Base-by-base conservation (phyloP, 176 grass and related monocot genomes). In the Hordeum vulgare region DNA sequence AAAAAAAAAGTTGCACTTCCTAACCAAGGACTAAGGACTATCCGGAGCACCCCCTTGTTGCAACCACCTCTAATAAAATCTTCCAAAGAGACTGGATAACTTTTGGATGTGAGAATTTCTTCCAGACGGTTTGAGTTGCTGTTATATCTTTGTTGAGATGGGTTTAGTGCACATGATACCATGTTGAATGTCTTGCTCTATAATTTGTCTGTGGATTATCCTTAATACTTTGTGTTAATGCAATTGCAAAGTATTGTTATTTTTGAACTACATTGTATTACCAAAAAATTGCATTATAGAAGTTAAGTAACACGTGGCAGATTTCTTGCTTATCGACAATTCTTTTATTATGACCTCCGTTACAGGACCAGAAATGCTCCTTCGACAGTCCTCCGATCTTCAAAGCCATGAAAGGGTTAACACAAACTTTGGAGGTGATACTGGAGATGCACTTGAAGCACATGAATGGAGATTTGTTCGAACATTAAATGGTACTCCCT, bases 381-480 rank as follows among this genome's bases (percentile, higher is more conserved):
- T 98, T 82, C 88, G 90, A 11, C 90, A 90, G 66, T 81, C 93
- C 81, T 95, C 92, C 31, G 70, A 86, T 71, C 66, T 95, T 82
- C 86, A 80, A 45, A 87, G 4, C 83, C 59, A 61, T 77, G 87
- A 86, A 62, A 88, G 70, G 18, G 75, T 69, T 67, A 87, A 74
- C 68, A 60, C 84, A 70, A 80, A 89, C 89, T 81, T 86, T 86
- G 90, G 90, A 84, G 91, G 75, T 85, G 89, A 90, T 80, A 58
- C 63, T 53, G 92, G 84, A 78, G 96, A 98, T 80, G 96, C 89
- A 78, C 87, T 88, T 83, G 93, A 98, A 91, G 85, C 89, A 62
- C 89, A 98, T 25, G 90, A 98, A 64, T 98, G 96, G 96, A 90
- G 85, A 95, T 98, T 85, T 72, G 93, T 95, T 84, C 93, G 85